Evolutionary conservation across 768 basidiomycete species (phyloP).

Genomic region (Podaxis sp.): DNA sequence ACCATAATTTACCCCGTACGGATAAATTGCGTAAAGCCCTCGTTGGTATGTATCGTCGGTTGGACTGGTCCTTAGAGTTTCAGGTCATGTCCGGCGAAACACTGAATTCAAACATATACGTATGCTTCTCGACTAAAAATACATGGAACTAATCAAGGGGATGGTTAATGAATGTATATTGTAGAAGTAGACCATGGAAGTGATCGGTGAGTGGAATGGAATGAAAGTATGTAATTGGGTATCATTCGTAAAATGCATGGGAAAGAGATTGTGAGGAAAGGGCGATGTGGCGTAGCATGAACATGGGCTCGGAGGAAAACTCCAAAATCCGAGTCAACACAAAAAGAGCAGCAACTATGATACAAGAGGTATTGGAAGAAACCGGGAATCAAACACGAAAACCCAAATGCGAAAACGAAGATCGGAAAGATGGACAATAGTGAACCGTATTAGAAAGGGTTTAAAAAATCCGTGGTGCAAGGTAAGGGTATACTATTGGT

Average conservation of each 20-base stretch:
- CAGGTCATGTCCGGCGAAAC: background rate
- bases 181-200: background rate
- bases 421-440: background rate
- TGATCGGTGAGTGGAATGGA: background rate
- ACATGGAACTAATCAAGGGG: conserved; percentile 1
- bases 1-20: background rate
- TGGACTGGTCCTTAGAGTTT: too few relatives aligned
- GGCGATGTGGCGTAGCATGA: background rate
- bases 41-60: too few relatives aligned
- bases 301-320: background rate
- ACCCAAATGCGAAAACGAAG: background rate
- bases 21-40: background rate
- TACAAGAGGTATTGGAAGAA: background rate
- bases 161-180: background rate
- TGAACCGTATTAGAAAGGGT: background rate
- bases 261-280: background rate
- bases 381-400: background rate
- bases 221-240: background rate
- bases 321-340: background rate
- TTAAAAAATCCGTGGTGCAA: background rate
- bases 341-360: conserved; percentile 1
- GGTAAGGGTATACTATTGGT: background rate
- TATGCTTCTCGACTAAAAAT: background rate
- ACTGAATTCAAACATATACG: background rate
- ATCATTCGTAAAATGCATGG: background rate